A percentile compares a stretch with the other conserved stretches of the same genome.
phyloP scores from a whole-genome alignment of 1,139 yeast genomes.

The Magnusiomyces paraingens region DNA sequence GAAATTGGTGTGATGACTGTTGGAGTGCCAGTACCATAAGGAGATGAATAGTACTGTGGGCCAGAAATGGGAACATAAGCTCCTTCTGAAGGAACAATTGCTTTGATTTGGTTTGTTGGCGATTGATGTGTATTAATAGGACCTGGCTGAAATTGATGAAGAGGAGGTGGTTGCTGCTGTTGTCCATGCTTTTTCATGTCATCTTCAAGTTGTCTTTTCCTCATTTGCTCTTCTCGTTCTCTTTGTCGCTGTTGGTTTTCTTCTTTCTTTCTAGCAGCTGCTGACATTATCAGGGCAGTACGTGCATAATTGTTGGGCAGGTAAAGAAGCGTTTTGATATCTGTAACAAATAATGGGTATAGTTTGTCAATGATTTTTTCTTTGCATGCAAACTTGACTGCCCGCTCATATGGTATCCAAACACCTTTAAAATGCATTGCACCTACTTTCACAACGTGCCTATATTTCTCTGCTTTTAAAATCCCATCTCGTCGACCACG shows the following conservation, averaged over 20 bases:
- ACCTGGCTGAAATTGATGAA: background rate
- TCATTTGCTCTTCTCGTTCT: background rate
- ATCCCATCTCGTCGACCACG: constrained; percentile 95
- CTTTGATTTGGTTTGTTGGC: constrained; percentile 6
- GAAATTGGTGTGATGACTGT: background rate
- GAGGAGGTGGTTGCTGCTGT: background rate
- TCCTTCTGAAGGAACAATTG: constrained; percentile 10
- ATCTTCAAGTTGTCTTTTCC: background rate
- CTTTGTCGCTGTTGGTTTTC: constrained; percentile 17
- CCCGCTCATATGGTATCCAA: constrained; percentile 94
- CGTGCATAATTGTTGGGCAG: constrained; percentile 19
- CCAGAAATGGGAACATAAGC: constrained; percentile 4
- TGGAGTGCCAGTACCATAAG: background rate
- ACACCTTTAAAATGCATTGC: constrained; percentile 95
- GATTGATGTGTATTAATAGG: constrained; percentile 1
- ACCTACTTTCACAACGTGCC: constrained; percentile 90
- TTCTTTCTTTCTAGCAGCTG: constrained; percentile 16
- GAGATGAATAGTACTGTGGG: background rate
- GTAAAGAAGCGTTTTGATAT: constrained; percentile 46
- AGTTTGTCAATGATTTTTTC: constrained; percentile 76
- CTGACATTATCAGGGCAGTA: constrained; percentile 18
- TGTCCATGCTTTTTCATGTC: background rate
- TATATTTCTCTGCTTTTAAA: constrained; percentile 71
- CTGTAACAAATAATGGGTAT: constrained; percentile 81
- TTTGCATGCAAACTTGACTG: constrained; percentile 76